These are phyloP conservation scores for Cladophialophora carrionii DNA, from an alignment of 2,329 filamentous ascomycete species.

Conservation along the genomic window DNA sequence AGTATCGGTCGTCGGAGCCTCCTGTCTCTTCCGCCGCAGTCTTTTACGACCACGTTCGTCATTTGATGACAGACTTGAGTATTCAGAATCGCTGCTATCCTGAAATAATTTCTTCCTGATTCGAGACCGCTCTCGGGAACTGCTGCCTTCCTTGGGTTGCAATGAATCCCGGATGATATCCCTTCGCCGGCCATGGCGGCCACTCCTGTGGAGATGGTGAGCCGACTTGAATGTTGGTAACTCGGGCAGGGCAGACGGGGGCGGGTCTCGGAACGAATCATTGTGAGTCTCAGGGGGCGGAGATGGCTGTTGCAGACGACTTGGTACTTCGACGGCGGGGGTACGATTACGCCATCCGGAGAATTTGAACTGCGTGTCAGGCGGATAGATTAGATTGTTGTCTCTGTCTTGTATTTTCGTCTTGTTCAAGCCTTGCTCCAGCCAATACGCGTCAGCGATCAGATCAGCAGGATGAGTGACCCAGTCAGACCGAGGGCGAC, in stretches of 20 bases:
- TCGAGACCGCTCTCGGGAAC: conserved; percentile 27
- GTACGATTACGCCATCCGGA: conserved; percentile 38
- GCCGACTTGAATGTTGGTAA: conserved; percentile 37
- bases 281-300: conserved; percentile 19
- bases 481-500: conserved; percentile 82
- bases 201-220: conserved; percentile 24
- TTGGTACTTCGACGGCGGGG: conserved; percentile 30
- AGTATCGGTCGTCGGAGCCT: conserved; percentile 12
- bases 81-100: conserved; percentile 34
- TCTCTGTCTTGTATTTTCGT: conserved; percentile 77
- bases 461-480: conserved; percentile 79
- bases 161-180: conserved; percentile 32
- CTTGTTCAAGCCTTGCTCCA: conserved; percentile 81
- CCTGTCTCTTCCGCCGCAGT: conserved; percentile 27
- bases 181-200: conserved; percentile 21
- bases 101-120: conserved; percentile 28
- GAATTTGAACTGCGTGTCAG: conserved; percentile 39
- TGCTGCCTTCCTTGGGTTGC: conserved; percentile 27
- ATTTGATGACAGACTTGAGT: conserved; percentile 27
- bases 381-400: conserved; percentile 69
- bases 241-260: conserved; percentile 33
- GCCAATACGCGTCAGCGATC: conserved; percentile 87
- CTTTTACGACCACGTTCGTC: conserved; percentile 33
- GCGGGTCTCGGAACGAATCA: conserved; percentile 24
- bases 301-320: conserved; percentile 28